Percentiles rank a stretch among this genome's conserved stretches.
Conservation (phyloP, 2,329 filamentous ascomycete genomes). For the Aureobasidium sp. region DNA sequence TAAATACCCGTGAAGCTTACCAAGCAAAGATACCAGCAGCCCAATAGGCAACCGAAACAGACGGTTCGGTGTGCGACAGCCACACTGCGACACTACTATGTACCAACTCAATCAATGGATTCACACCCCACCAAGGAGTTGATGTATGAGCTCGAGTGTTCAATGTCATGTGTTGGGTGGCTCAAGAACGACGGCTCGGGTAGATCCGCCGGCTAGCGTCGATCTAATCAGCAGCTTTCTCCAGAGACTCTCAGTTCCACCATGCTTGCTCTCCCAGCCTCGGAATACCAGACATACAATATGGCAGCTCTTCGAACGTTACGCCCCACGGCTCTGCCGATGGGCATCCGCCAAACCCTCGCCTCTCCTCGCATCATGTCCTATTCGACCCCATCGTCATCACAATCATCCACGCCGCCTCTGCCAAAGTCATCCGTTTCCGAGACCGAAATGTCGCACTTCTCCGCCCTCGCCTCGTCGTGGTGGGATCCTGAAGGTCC, state of each 20-base stretch:
- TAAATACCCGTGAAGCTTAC: neutral
- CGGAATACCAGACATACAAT: neutral
- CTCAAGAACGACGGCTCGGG: neutral
- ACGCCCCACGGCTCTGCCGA: conserved; percentile 9
- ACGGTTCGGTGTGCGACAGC: too few species aligned
- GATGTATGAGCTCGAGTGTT: neutral
- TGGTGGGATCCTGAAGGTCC: conserved; percentile 98
- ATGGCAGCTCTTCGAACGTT: conserved; percentile 13
- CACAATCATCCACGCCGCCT: conserved; percentile 11
- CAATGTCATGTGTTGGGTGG: neutral
- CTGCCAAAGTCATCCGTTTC: conserved; percentile 60
- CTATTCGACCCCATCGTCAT: conserved; percentile 1
- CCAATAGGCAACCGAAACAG: neutral
- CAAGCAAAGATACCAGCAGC: neutral
- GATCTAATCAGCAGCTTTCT: conserved; percentile 13
- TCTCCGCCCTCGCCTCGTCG: conserved; percentile 82
- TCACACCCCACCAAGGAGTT: neutral
- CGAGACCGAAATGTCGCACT: conserved; percentile 83
- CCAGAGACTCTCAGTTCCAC: neutral
- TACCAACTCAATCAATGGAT: neutral
- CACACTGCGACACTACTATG: neutral
- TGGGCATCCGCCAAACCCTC: conserved; percentile 4
- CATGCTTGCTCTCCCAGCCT: neutral
- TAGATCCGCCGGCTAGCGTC: conserved; percentile 1
- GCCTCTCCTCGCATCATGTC: neutral